Evolutionary conservation across 2,329 filamentous ascomycete genomes (phyloP), one percentile per base, ranked within the genome.

Genomic region (Xylariaceae sp.): DNA sequence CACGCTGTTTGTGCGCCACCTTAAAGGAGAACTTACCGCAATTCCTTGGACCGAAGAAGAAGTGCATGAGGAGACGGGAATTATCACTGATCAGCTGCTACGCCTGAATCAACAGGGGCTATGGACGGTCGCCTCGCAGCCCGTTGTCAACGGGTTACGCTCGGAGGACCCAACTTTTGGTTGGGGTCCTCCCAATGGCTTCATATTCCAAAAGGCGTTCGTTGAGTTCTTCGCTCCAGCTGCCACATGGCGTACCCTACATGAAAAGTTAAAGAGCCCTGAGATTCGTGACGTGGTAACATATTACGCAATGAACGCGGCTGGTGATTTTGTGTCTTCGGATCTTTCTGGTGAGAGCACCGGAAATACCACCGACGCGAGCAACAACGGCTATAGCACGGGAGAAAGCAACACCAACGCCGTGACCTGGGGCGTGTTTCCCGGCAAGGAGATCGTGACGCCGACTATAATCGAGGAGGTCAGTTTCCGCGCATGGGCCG

Each of bases 151-250:
- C 71, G 92, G 93, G 37, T 77, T 93, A 17, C 84, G 83, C 31
- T 96, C 90, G 24, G 85, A 83, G 44, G 86, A 99, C 72, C 76
- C 83, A 3, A 85, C 91, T 17, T 96, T 96, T 68, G 95, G 95
- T 62, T 99, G 95, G 95, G 95, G 95, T 1, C 95, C 95, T 0
- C 85, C 84, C 46, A 88, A 93, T 67, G 95, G 95, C 16, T 98
- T 96, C 73, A 92, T 98, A 44, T 99, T 97, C 79, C 95, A 99
- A 71, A 99, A 98, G 76, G 90, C 94, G 0, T 99, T 99, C 74
- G 92, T 99, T 48, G 95, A 99, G 74, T 92, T 98, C 77, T 99
- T 99, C 80, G 78, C 96, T 56, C 87, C 93, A 0, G 77, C 81
- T 0, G 74, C 82, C 0, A 90, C 94, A 72, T 98, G 92, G 87